A percentile compares a stretch with the other conserved stretches of the same genome.
phyloP scores from a whole-genome alignment of 352 stramenopile genomes.

The Pythium phragmiticola region DNA sequence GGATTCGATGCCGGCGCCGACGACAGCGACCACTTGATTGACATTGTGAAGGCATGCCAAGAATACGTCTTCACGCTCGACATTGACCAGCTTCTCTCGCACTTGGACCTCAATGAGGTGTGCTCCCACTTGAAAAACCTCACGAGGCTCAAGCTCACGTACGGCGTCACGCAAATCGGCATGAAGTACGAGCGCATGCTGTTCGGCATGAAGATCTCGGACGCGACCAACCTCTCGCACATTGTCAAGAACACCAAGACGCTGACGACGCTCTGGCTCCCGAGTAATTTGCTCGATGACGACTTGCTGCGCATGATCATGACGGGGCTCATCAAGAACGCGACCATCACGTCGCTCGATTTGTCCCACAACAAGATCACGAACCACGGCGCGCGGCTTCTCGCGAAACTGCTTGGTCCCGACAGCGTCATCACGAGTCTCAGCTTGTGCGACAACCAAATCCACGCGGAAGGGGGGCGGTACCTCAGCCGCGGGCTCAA shows the following conservation, averaged over 20 bases:
- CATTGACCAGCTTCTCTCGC: slow-evolving; percentile 86
- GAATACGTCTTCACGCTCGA: slow-evolving; percentile 91
- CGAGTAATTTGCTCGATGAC: slow-evolving; percentile 91
- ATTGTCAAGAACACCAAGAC: slow-evolving; percentile 79
- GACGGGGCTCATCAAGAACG: slow-evolving; percentile 91
- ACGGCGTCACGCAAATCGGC: slow-evolving; percentile 88
- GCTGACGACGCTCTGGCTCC: slow-evolving; percentile 88
- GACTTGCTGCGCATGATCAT: slow-evolving; percentile 93
- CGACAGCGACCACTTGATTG: slow-evolving; percentile 62
- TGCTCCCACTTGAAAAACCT: slow-evolving; percentile 88
- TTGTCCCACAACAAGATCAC: slow-evolving; percentile 95
- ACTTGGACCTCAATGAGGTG: slow-evolving; percentile 88
- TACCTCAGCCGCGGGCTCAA: slow-evolving; percentile 91
- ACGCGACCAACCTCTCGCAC: slow-evolving; percentile 89
- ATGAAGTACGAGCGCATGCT: slow-evolving; percentile 95
- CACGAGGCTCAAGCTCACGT: slow-evolving; percentile 80
- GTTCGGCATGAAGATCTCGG: slow-evolving; percentile 95
- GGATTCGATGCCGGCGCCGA: slow-evolving; percentile 59
- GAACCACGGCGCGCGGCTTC: slow-evolving; percentile 88
- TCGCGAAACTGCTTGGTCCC: slow-evolving; percentile 88
- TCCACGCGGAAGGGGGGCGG: slow-evolving; percentile 88
- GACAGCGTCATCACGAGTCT: slow-evolving; percentile 89
- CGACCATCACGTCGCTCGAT: slow-evolving; percentile 91
- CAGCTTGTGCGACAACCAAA: slow-evolving; percentile 92
- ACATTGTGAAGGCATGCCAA: slow-evolving; percentile 70